Conservation (phyloP, 495 filamentous ascomycete species). For the Lasiosphaeria miniovina region DNA sequence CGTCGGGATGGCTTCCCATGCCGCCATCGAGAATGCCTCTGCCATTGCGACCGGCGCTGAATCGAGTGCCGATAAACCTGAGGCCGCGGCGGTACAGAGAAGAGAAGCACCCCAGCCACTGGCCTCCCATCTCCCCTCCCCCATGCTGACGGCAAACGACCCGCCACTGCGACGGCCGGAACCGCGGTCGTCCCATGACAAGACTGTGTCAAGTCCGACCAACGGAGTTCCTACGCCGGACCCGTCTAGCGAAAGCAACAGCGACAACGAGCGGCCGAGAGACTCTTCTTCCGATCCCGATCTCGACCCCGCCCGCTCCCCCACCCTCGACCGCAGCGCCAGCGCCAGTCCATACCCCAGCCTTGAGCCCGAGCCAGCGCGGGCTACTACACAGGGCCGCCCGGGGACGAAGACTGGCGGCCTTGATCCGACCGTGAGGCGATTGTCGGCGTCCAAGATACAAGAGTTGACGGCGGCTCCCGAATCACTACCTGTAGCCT, state of each 20-base stretch:
- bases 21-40: conserved; percentile 1
- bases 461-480: conserved; percentile 52
- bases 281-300: conserved; percentile 1
- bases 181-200: not conserved
- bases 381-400: conserved; percentile 24
- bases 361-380: not conserved
- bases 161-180: not conserved
- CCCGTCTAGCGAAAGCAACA: conserved; percentile 32
- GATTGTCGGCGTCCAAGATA: conserved; percentile 56
- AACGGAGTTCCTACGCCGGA: conserved; percentile 31
- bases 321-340: too few species aligned
- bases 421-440: conserved; percentile 40
- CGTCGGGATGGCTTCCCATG: not conserved
- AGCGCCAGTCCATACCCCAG: not conserved
- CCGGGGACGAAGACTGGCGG: conserved; percentile 37
- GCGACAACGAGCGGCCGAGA: conserved; percentile 22
- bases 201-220: conserved; percentile 15
- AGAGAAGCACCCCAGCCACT: not conserved
- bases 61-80: not conserved
- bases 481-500: conserved; percentile 45
- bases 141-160: conserved; percentile 16
- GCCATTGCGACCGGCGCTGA: not conserved
- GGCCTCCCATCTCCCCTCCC: conserved; percentile 17
- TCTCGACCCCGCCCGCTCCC: not conserved
- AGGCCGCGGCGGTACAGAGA: not conserved